phyloP scores from a whole-genome alignment of 129 eudicot genomes.

The Dittrichia graveolens region DNA sequence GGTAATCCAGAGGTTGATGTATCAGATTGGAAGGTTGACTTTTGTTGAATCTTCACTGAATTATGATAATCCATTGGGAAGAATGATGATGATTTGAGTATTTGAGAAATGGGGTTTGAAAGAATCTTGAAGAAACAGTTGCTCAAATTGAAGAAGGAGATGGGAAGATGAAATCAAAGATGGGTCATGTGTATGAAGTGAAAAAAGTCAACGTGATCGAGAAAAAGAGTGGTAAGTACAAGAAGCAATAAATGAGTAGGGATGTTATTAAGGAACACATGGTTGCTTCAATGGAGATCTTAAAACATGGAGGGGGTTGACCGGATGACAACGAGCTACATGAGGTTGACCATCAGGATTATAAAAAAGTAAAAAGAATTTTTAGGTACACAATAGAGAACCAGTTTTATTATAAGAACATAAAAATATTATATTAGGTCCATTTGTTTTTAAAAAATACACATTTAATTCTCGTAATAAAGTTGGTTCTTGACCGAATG shows the following conservation, averaged over 20 bases:
- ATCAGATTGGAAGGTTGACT: constrained; percentile 35
- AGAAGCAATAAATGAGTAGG: constrained; percentile 49
- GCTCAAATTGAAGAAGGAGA: constrained; percentile 12
- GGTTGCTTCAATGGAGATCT: constrained; percentile 46
- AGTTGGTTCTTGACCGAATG: no score
- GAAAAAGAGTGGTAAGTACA: constrained; percentile 39
- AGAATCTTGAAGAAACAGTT: constrained; percentile 26
- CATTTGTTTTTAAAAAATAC: no score
- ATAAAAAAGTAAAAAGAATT: background rate
- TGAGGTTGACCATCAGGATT: constrained; percentile 30
- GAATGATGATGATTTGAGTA: background rate
- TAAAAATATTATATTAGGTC: no score
- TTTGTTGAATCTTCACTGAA: constrained; percentile 44
- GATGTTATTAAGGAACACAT: constrained; percentile 43
- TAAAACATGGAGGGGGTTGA: constrained; percentile 44
- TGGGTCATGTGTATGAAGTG: constrained; percentile 37
- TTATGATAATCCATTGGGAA: constrained; percentile 40
- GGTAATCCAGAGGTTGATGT: constrained; percentile 59
- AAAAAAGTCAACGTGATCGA: constrained; percentile 39
- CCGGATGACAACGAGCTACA: constrained; percentile 20
- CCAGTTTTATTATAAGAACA: no score
- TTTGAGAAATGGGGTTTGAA: constrained; percentile 20
- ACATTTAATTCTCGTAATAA: no score
- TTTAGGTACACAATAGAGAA: background rate
- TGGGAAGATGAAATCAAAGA: constrained; percentile 31